Percentiles rank a stretch among this genome's conserved stretches.
Evolutionary conservation across 83 land plant genomes (phyloP).

Genomic region (Larix sibirica): DNA sequence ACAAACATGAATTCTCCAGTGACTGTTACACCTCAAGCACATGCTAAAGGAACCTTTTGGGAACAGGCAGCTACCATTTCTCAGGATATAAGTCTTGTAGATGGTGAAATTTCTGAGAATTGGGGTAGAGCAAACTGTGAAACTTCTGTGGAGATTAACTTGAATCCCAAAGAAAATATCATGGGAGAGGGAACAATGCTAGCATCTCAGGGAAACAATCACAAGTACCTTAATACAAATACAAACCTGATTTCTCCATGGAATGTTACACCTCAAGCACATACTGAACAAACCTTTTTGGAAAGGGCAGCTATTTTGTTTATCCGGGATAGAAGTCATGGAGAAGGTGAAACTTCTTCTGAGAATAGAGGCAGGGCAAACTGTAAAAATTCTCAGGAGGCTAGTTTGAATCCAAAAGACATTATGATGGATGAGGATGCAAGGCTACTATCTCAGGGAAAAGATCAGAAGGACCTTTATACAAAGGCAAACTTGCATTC

Average conservation of each 20-base stretch:
- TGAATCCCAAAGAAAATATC: background rate
- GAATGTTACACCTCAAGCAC: background rate
- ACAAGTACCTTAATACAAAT: background rate
- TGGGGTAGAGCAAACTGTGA: background rate
- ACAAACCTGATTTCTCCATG: background rate
- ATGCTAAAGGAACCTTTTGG: background rate
- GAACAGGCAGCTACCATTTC: background rate
- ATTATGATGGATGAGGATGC: background rate
- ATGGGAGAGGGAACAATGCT: background rate
- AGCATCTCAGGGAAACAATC: background rate
- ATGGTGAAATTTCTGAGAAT: background rate
- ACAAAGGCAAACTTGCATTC: conserved; percentile 5
- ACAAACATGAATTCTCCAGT: background rate
- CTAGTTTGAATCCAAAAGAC: background rate
- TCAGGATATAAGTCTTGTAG: background rate
- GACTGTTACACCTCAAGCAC: background rate
- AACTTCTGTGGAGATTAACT: background rate
- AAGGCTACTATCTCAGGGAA: background rate
- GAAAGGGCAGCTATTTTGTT: conserved; percentile 2
- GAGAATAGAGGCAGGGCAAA: background rate
- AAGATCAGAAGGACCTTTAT: background rate
- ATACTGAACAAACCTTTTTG: background rate
- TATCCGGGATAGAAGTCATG: background rate
- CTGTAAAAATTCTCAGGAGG: background rate
- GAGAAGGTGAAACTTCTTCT: background rate